Percentiles rank a stretch among this genome's conserved stretches.
Conservation (phyloP, 2,329 filamentous ascomycete genomes). For the Penicillium sp. region DNA sequence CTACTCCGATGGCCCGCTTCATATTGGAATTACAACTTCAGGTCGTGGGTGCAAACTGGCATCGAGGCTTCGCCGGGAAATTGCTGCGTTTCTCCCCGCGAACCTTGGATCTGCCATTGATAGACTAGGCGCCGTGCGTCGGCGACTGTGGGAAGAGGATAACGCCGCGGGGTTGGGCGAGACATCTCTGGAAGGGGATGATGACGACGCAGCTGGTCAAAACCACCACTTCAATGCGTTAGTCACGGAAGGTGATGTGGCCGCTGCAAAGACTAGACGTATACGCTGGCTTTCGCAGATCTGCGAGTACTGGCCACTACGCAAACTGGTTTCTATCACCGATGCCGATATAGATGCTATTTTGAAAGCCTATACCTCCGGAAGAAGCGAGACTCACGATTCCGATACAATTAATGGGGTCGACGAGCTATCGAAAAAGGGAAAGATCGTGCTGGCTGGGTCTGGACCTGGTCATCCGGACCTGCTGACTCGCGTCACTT, state of each 20-base stretch:
- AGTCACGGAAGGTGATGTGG: constrained; percentile 71
- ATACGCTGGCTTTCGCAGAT: constrained; percentile 95
- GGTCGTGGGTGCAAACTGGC: constrained; percentile 93
- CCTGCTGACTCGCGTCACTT: constrained; percentile 72
- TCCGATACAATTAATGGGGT: constrained; percentile 11
- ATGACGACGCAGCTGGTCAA: constrained; percentile 61
- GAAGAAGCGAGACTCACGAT: constrained; percentile 26
- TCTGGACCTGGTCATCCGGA: constrained; percentile 92
- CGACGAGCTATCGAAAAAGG: constrained; percentile 46
- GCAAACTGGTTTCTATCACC: constrained; percentile 75
- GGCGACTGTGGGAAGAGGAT: constrained; percentile 75
- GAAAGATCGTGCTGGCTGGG: constrained; percentile 84
- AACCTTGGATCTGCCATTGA: constrained; percentile 78
- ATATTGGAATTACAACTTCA: constrained; percentile 94
- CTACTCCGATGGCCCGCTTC: constrained; percentile 85
- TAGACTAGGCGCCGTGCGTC: constrained; percentile 73
- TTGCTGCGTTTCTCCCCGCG: constrained; percentile 76
- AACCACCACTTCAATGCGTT: constrained; percentile 82
- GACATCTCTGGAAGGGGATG: constrained; percentile 50
- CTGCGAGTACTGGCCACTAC: constrained; percentile 97
- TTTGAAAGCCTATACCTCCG: constrained; percentile 68
- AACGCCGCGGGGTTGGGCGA: constrained; percentile 55
- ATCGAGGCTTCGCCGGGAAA: constrained; percentile 83
- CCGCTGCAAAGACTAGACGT: constrained; percentile 75
- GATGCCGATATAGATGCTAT: constrained; percentile 79